Base-by-base conservation (phyloP, 2,329 filamentous ascomycete genomes). In the Arthrobotrys megalospora region DNA sequence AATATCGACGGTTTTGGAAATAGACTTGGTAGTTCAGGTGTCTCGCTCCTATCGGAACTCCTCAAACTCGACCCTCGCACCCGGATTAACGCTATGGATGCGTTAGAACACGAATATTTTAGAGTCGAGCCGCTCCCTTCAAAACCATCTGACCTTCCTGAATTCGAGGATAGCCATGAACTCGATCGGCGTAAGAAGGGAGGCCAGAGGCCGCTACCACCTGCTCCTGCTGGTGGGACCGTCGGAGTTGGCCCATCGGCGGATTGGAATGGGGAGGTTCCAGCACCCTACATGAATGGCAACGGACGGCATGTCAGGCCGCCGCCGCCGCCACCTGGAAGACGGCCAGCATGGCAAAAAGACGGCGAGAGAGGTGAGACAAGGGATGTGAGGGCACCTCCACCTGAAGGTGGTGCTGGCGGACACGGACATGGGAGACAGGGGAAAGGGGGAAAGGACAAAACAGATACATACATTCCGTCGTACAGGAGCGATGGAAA, bases 161-260 rank as follows among this genome's bases (percentile, higher is more conserved):
- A 87, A 14, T 98, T 97, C 82, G 93, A 97, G 83, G 95, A 97
- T 82, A 97, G 94, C 52, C 96, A 99, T 84, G 96, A 99, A 84
- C 87, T 98, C n/a, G 96, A 99, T 83, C 90, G 95, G 63, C 90
- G 94, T 83, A 96, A 95, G 85, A 95, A 94, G 81, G 79, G 80
- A 21, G 72, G 73, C 14, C 91, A 96, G 80, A 92, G 94, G 75
- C 92, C 91, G 21, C n/a, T 60, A 10, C 95, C 95, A 3, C 95
- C 96, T 11, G 96, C 95, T 0, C 96, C 96, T 0, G 94, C 95
- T 81, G 95, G 94, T 11, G 95, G 93, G 3, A 94, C 93, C 0
- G 94, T 97, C 2, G 95, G 95, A 12, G 90, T 93, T 82, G 89
- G 88, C 10, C 86, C 87, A 0, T 84, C 85, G 50, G 85, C 86